Conservation (phyloP, 2,329 filamentous ascomycete species). For the Didymella keratinophila region DNA sequence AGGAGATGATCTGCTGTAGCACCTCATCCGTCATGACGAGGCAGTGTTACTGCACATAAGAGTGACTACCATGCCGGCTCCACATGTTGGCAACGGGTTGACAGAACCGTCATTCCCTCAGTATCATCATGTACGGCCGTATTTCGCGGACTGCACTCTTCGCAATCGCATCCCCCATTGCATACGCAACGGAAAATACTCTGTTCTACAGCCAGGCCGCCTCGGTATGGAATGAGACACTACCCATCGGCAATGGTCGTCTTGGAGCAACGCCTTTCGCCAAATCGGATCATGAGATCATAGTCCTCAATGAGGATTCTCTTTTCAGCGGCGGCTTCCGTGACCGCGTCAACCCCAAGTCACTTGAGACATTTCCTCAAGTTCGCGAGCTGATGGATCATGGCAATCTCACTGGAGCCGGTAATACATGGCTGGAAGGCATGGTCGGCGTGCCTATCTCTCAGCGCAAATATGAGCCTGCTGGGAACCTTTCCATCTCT, state of each 20-base stretch:
- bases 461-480: background rate
- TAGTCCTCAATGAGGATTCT: constrained; percentile 1
- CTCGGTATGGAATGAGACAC: background rate
- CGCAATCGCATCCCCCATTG: background rate
- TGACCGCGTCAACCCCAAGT: background rate
- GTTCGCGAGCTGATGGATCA: background rate
- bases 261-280: background rate
- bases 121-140: background rate
- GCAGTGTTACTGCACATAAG: background rate
- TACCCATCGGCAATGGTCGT: background rate
- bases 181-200: background rate
- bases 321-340: background rate
- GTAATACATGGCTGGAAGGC: background rate
- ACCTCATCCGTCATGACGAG: background rate
- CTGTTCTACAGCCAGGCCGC: background rate
- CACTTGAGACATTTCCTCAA: background rate
- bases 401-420: background rate
- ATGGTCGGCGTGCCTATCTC: background rate
- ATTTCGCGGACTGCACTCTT: background rate
- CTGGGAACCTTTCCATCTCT: background rate
- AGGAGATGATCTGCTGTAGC: background rate
- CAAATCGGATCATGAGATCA: background rate
- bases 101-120: background rate
- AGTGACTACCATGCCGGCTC: background rate
- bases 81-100: background rate